Conservation (phyloP, 192 early-diverging fungal genomes). For the Coemansia sp. region DNA sequence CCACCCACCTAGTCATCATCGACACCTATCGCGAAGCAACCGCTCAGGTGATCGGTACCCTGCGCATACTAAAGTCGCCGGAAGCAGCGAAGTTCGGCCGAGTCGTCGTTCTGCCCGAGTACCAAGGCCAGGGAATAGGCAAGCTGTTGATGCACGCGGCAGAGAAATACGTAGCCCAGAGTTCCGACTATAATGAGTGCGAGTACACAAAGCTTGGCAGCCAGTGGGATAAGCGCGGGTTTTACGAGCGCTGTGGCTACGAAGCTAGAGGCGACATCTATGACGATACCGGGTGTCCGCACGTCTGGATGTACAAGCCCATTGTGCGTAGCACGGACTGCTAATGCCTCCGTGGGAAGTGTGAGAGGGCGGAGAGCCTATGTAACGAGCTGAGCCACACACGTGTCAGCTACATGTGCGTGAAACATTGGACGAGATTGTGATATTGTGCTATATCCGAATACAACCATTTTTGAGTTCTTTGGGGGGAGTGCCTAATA, state of each 20-base stretch:
- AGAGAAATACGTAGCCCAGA: slow-evolving; percentile 10
- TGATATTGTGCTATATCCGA: neutral
- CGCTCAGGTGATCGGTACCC: slow-evolving; percentile 23
- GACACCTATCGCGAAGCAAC: neutral
- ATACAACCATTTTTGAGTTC: neutral
- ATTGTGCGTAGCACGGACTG: neutral
- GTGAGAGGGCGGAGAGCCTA: neutral
- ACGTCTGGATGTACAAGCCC: slow-evolving; percentile 41
- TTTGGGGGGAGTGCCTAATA: neutral
- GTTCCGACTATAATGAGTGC: neutral
- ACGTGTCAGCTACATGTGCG: neutral
- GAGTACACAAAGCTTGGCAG: slow-evolving; percentile 29
- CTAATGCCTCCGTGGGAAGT: neutral
- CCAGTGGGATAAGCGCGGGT: slow-evolving; percentile 35
- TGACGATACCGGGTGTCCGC: slow-evolving; percentile 34
- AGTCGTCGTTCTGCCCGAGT: slow-evolving; percentile 36
- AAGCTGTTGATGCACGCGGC: slow-evolving; percentile 14
- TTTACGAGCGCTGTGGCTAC: slow-evolving; percentile 43
- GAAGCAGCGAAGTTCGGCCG: slow-evolving; percentile 30
- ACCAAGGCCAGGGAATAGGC: slow-evolving; percentile 41
- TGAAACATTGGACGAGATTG: neutral
- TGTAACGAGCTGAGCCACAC: neutral
- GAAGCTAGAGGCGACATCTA: slow-evolving; percentile 26
- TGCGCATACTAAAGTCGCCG: slow-evolving; percentile 22
- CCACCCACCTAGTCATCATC: slow-evolving; percentile 24